Percentiles rank a stretch among this genome's conserved stretches.
These are phyloP conservation scores for Mucor velutinosus DNA, from an alignment of 371 early-diverging fungal species.

Conservation along the genomic window DNA sequence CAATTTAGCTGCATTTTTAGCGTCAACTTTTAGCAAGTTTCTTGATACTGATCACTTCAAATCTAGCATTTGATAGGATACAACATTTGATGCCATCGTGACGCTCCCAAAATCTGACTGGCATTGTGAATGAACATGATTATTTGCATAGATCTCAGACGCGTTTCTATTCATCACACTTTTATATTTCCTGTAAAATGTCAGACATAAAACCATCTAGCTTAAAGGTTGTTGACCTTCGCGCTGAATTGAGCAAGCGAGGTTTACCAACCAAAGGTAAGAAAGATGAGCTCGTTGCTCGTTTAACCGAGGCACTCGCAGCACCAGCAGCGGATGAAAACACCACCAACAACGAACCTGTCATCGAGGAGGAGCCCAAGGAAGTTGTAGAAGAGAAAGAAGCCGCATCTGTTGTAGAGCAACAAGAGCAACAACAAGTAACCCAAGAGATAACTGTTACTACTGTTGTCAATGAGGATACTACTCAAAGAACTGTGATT, in stretches of 20 bases:
- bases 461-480: neutral
- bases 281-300: slow-evolving; percentile 71
- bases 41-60: no score
- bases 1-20: no score
- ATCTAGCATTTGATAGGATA: no score
- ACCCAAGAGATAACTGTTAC: neutral
- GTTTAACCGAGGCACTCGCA: slow-evolving; percentile 62
- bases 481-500: neutral
- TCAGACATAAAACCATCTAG: slow-evolving; percentile 19
- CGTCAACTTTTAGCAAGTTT: no score
- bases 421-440: neutral
- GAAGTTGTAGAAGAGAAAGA: neutral
- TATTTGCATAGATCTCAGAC: neutral
- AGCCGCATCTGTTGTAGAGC: neutral
- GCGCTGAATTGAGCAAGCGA: slow-evolving; percentile 61
- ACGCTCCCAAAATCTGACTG: neutral
- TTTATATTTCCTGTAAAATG: neutral
- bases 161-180: neutral
- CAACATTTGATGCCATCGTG: neutral
- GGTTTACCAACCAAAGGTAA: slow-evolving; percentile 68
- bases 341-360: slow-evolving; percentile 10
- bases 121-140: neutral
- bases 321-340: neutral
- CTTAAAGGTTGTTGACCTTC: slow-evolving; percentile 67
- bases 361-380: slow-evolving; percentile 24